Evolutionary conservation across 345 rosid species (phyloP), one percentile per base, ranked within the genome.

Genomic region (Brassica carinata): DNA sequence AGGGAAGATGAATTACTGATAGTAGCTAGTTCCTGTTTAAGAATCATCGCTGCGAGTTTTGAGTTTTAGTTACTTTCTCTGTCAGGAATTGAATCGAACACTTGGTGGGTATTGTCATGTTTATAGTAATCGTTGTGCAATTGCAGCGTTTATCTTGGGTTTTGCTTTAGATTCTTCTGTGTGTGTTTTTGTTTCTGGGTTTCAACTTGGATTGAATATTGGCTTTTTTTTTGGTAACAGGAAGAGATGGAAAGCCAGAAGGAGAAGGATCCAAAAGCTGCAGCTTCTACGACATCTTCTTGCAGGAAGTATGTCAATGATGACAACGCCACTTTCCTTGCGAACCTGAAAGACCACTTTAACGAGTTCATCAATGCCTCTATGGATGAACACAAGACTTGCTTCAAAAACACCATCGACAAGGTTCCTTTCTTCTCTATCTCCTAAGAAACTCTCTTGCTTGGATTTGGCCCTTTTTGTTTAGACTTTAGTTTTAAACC

Each of bases 301-400:
- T 92, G 94, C 61, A 85, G 95, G 26, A 89, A 82, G 91, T 83
- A 84, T 83, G 79, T 51, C 0, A 92, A 83, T 71, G 92, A 61
- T 55, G 97, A 92, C 0, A 86, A 88, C 7, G 92, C 92, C 23
- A 85, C 88, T 48, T 94, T 91, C 81, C 31, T 89, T 67, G 94
- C 81, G 77, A 96, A 91, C 84, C 18, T 92, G 27, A 94, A 90
- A 85, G 94, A 85, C 76, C 94, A 91, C 83, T 83, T 94, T 3
- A 90, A 87, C 68, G 97, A 92, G 66, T 89, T 92, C 80, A 70
- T 92, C 11, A 51, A 87, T 77, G 86, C 98, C 45, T 91, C 95
- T 3, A 86, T 90, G 94, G 95, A 91, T 9, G 98, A 94, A 75
- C 98, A 91, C 85, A 91, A 89, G 85, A 74, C 77, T 73, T 94